Conservation (phyloP, 1,139 yeast genomes). For the Geotrichum siamense region DNA sequence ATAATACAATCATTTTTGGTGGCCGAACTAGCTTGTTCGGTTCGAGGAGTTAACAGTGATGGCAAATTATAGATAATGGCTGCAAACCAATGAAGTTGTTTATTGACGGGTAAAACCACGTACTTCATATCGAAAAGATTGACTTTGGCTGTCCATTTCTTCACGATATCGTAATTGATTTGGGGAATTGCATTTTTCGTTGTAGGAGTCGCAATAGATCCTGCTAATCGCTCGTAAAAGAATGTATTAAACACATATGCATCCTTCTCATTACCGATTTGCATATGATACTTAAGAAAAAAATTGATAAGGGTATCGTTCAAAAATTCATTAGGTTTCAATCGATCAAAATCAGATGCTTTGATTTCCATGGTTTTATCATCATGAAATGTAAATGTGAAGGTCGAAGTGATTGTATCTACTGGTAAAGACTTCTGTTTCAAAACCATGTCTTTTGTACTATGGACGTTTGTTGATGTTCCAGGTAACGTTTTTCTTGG, state of each 20-base stretch:
- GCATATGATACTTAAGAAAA: slow-evolving; percentile 29
- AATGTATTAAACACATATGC: slow-evolving; percentile 73
- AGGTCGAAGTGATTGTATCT: neutral
- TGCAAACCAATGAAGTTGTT: slow-evolving; percentile 78
- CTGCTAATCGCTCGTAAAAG: slow-evolving; percentile 61
- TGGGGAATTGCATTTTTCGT: neutral
- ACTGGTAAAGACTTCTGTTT: no score
- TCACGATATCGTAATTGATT: slow-evolving; percentile 53
- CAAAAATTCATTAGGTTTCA: slow-evolving; percentile 35
- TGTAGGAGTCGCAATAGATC: slow-evolving; percentile 20
- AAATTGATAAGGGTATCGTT: slow-evolving; percentile 41
- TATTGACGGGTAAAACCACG: slow-evolving; percentile 77
- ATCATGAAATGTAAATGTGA: slow-evolving; percentile 27
- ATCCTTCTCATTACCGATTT: slow-evolving; percentile 15
- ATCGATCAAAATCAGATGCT: slow-evolving; percentile 32
- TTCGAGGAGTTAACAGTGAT: slow-evolving; percentile 15
- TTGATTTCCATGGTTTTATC: slow-evolving; percentile 29
- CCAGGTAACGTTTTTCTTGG: no score
- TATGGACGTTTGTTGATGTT: no score
- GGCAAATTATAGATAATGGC: slow-evolving; percentile 37
- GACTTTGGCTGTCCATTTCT: slow-evolving; percentile 71
- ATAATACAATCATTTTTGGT: slow-evolving; percentile 31
- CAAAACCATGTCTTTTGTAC: no score
- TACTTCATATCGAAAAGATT: slow-evolving; percentile 55
- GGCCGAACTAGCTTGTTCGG: neutral